Base-by-base conservation (phyloP, 169 alveolate genomes). In the Eimeria acervulina region DNA sequence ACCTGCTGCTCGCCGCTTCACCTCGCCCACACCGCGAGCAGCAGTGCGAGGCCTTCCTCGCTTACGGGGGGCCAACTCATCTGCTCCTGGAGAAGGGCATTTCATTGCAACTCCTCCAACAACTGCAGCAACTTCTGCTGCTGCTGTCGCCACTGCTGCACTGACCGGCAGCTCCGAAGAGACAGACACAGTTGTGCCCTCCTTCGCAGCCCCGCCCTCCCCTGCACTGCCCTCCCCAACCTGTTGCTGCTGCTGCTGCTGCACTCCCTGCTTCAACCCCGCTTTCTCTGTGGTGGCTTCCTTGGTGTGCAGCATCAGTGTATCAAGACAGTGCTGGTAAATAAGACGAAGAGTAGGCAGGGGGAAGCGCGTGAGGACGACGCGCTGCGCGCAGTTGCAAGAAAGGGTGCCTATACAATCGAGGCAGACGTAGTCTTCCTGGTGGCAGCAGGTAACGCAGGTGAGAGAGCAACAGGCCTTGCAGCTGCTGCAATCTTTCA, bases 401-500 rank as follows among this genome's bases (percentile, higher is more conserved):
- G 72, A 19, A 44, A 61, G 88, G 38, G 55, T 23, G 55, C 63
- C 93, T 10, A 66, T 61, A 55, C 96, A 93, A 10, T 80, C 87
- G 52, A 81, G 61, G 61, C 96, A 93, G 36, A 68, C 72, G 33
- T 81, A 78, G 5, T 93, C 96, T 59, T 61, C 55, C 21, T 42
- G 89, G 36, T 93, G 96, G 72, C 88, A 89, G 52, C 96, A 81
- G 28, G 81, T 42, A 33, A 81, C 78, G 89, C 94, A 93, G 21
- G 94, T 55, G 36, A 81, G 70, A 17, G 63, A 76, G 36, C 96
- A 93, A 74, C 93, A 80, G 8, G 96, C 81, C 26, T 61, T 85
- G 92, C 96, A 92, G 92, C 70, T 78, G 74, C 88, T 85, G 96
- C 96, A 92, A 81, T 92, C 96, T 38, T 92, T 92, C 31, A 93